Evolutionary conservation across 2,329 filamentous ascomycete species (phyloP), one percentile per base, ranked within the genome.

Genomic region (Trichothecium roseum): DNA sequence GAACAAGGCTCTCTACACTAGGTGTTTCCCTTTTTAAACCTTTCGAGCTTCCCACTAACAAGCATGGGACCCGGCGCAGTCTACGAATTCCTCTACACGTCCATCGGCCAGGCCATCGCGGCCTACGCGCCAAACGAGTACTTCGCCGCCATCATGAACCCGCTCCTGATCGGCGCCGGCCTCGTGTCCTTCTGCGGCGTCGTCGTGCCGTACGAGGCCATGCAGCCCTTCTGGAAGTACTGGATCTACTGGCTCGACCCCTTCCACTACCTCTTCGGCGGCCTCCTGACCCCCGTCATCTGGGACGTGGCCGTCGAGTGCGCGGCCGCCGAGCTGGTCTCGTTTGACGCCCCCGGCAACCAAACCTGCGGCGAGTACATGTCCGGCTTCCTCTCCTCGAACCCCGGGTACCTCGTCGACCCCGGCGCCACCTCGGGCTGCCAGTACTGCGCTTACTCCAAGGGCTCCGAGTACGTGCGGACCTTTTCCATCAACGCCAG

Each of bases 101-200:
- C 56, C 0, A 54, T 63, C 35, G 61, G 62, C 2, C 60, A 64
- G 39, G 53, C 51, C 3, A 60, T 69, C 28, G 64, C 65, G 1
- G 66, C 66, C 2, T 69, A 69, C 38, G 60, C 65, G 0, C 66
- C 66, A 0, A 69, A 68, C 30, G 65, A 63, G 12, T 60, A 64
- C 30, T 66, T 67, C n/a, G 66, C 66, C 1, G 55, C 64, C 1
- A 53, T 68, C 16, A 57, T 59, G 44, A 68, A 68, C 36, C 63
- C 64, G 0, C 48, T 69, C 2, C 37, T 68, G 26, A 54, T 69
- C 37, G 58, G 57, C 5, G 55, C 57, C 1, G 51, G 18, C 20
- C 20, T 36, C 14, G 66, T 82, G 8, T 70, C 68, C 4, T 84
- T 85, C 60, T 83, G 78, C 48, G 80, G 80, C 42, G 77, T 84